These are phyloP conservation scores for Tricholoma flavovirens DNA, from an alignment of 768 basidiomycete species.

Conservation along the genomic window DNA sequence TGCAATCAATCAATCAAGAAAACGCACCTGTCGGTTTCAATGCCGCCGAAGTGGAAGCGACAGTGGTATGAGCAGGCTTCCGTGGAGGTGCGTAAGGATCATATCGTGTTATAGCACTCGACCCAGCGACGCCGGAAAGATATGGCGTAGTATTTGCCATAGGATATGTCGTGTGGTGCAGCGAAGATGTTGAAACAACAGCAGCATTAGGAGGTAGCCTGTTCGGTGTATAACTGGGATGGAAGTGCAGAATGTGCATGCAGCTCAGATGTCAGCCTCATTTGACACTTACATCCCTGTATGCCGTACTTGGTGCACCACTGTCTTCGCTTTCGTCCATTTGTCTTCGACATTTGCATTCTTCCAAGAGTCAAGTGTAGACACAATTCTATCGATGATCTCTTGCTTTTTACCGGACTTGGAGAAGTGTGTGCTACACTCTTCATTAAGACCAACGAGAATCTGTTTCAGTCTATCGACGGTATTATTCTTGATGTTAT, in stretches of 20 bases:
- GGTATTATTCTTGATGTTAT: slow-evolving; percentile 69
- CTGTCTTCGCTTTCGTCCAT: slow-evolving; percentile 63
- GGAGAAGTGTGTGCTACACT: slow-evolving; percentile 59
- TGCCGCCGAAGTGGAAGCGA: slow-evolving; percentile 28
- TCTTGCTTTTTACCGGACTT: slow-evolving; percentile 87
- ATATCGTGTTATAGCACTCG: slow-evolving; percentile 42
- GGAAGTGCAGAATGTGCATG: neutral
- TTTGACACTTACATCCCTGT: slow-evolving; percentile 55
- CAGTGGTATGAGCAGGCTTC: slow-evolving; percentile 28
- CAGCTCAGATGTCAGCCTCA: neutral
- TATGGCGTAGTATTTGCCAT: slow-evolving; percentile 23
- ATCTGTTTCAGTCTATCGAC: slow-evolving; percentile 86
- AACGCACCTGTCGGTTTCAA: slow-evolving; percentile 27
- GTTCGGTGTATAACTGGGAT: slow-evolving; percentile 15
- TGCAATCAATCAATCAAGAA: neutral
- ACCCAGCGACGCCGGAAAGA: slow-evolving; percentile 20
- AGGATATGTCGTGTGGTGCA: slow-evolving; percentile 16
- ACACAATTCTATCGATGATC: slow-evolving; percentile 69
- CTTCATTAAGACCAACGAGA: slow-evolving; percentile 70
- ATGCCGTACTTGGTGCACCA: slow-evolving; percentile 61
- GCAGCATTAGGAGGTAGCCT: slow-evolving; percentile 13
- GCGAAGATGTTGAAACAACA: slow-evolving; percentile 13
- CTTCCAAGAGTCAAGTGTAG: slow-evolving; percentile 57
- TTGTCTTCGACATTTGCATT: slow-evolving; percentile 49
- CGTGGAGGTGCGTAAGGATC: slow-evolving; percentile 65